These are phyloP conservation scores for Phytophthora sojae DNA, from an alignment of 352 stramenopile species.

Conservation along the genomic window DNA sequence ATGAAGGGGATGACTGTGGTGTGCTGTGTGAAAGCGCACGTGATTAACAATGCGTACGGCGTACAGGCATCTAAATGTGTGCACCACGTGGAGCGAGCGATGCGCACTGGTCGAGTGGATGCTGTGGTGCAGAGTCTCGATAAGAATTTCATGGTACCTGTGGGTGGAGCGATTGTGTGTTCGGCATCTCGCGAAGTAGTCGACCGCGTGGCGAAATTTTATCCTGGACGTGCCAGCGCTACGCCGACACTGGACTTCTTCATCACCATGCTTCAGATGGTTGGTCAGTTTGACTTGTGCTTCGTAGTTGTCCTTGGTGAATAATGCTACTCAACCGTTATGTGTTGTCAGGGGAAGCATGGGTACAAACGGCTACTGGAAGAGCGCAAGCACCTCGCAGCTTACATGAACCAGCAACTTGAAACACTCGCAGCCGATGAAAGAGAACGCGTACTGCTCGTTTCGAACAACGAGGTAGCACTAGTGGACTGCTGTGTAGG, in stretches of 20 bases:
- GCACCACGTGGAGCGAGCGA: constrained; percentile 92
- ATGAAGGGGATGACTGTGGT: constrained; percentile 1
- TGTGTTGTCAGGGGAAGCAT: constrained; percentile 51
- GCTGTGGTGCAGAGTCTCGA: constrained; percentile 98
- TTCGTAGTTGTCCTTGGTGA: too few species aligned
- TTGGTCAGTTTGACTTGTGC: constrained; percentile 44
- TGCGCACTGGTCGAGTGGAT: constrained; percentile 94
- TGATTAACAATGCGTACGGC: constrained; percentile 99
- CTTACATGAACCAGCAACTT: constrained; percentile 83
- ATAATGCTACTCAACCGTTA: neutral
- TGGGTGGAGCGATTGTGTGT: constrained; percentile 92
- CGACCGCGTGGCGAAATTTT: constrained; percentile 91
- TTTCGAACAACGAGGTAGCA: constrained; percentile 90
- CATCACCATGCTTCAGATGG: constrained; percentile 99
- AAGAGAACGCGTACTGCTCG: constrained; percentile 92
- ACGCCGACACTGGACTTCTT: constrained; percentile 97
- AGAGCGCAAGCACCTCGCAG: constrained; percentile 82
- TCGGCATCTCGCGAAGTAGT: constrained; percentile 81
- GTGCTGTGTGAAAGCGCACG: constrained; percentile 68
- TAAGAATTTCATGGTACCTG: constrained; percentile 99
- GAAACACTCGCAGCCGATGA: constrained; percentile 78
- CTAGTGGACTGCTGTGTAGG: neutral
- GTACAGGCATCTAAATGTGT: constrained; percentile 95
- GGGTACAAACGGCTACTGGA: constrained; percentile 91
- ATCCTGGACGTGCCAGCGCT: constrained; percentile 96